Evolutionary conservation across 2,329 filamentous ascomycete species (phyloP).

Genomic region (Colletotrichum eleusines): DNA sequence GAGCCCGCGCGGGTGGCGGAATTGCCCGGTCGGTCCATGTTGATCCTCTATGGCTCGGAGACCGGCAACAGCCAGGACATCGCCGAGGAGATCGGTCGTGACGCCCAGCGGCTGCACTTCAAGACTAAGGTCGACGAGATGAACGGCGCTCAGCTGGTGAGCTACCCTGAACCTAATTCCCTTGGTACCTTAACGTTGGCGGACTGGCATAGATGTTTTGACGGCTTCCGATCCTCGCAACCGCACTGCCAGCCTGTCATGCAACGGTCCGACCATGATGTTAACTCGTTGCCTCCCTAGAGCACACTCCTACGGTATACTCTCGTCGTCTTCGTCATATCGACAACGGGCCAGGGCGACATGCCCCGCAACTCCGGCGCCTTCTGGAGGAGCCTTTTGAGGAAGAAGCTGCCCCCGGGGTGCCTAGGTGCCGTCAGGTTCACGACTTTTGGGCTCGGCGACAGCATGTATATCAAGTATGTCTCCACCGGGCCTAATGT

Average conservation of each 20-base stretch:
- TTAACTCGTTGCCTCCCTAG: conserved; percentile 50
- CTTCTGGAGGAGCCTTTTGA: conserved; percentile 88
- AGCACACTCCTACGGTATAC: conserved; percentile 62
- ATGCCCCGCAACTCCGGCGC: conserved; percentile 83
- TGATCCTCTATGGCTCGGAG: conserved; percentile 93
- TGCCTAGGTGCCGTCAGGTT: conserved; percentile 79
- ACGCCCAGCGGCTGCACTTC: conserved; percentile 84
- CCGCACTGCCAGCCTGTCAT: background rate
- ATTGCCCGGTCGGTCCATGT: conserved; percentile 57
- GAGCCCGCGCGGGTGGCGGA: conserved; percentile 44
- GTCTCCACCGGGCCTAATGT: conserved; percentile 44
- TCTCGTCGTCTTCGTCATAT: conserved; percentile 83
- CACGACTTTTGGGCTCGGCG: conserved; percentile 90
- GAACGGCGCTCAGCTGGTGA: conserved; percentile 80
- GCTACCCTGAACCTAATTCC: conserved; percentile 48
- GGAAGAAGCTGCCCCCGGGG: conserved; percentile 79
- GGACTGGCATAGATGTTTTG: background rate
- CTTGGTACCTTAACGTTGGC: background rate
- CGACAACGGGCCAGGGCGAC: conserved; percentile 95
- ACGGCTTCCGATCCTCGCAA: too few species aligned
- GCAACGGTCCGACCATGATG: conserved; percentile 10
- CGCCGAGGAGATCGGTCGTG: conserved; percentile 83
- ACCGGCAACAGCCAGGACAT: conserved; percentile 95
- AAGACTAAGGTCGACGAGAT: conserved; percentile 80
- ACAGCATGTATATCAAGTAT: conserved; percentile 93